phyloP scores from a whole-genome alignment of 83 land plant genomes.

The Picea engelmannii region DNA sequence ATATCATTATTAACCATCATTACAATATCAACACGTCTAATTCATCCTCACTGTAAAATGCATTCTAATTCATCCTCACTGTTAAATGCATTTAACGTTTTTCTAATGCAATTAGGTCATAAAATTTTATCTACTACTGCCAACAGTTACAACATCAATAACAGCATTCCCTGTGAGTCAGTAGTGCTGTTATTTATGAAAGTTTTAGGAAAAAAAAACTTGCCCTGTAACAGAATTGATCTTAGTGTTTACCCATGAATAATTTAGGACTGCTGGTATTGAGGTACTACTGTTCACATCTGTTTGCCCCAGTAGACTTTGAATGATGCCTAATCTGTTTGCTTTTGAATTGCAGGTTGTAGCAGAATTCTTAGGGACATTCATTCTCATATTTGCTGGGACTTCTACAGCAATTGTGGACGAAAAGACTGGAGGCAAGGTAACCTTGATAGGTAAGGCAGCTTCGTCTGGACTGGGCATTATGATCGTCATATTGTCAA shows the following conservation, averaged over 20 bases:
- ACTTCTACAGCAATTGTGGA: conserved; percentile 73
- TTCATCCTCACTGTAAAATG: no score
- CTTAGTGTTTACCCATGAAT: neutral
- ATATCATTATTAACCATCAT: no score
- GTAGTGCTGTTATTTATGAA: no score
- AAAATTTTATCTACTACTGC: no score
- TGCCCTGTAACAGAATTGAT: neutral
- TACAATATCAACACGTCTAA: no score
- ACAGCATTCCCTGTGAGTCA: no score
- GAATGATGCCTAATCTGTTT: neutral
- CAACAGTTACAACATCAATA: no score
- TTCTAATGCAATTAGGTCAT: no score
- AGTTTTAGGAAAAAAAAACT: no score
- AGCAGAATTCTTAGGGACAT: conserved; percentile 86
- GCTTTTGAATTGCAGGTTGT: conserved; percentile 40
- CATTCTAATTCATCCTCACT: no score
- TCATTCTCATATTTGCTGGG: conserved; percentile 76
- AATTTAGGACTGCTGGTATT: neutral
- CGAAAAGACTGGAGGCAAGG: conserved; percentile 61
- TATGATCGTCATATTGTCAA: conserved; percentile 74
- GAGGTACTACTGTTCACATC: no score
- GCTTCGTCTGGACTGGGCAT: conserved; percentile 70
- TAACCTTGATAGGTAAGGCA: conserved; percentile 64
- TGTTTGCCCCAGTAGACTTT: neutral
- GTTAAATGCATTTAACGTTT: no score